phyloP scores from a whole-genome alignment of 371 early-diverging fungal species.

The Mucor sp. region DNA sequence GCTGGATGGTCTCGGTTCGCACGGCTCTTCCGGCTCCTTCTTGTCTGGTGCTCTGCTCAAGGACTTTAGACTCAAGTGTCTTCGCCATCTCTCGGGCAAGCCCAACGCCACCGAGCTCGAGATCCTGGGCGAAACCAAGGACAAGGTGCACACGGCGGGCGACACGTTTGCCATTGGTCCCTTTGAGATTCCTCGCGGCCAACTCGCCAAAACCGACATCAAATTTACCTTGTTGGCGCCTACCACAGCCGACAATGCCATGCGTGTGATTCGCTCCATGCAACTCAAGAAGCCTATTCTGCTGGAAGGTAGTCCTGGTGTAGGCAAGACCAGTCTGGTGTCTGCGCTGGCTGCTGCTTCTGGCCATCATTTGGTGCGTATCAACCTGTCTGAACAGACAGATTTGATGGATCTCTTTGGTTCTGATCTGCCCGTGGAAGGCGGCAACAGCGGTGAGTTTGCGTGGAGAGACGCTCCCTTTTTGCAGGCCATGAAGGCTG shows the following conservation, averaged over 20 bases:
- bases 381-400: constrained; percentile 99
- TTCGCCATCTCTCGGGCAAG: constrained; percentile 44
- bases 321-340: constrained; percentile 98
- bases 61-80: constrained; percentile 58
- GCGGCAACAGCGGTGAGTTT: constrained; percentile 85
- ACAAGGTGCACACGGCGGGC: constrained; percentile 40
- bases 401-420: constrained; percentile 99
- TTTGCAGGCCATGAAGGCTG: constrained; percentile 92
- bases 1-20: constrained; percentile 93
- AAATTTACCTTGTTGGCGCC: constrained; percentile 88
- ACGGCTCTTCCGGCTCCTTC: constrained; percentile 78
- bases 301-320: constrained; percentile 97
- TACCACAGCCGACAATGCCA: constrained; percentile 86
- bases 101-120: constrained; percentile 38
- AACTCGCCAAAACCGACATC: constrained; percentile 46
- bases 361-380: constrained; percentile 87
- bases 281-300: constrained; percentile 94
- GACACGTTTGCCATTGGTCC: constrained; percentile 71
- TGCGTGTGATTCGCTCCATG: constrained; percentile 95
- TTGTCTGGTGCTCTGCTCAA: constrained; percentile 49
- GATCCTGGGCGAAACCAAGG: constrained; percentile 50
- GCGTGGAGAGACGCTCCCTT: constrained; percentile 98
- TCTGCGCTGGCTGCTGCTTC: constrained; percentile 83
- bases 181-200: constrained; percentile 77
- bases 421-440: constrained; percentile 94